These are phyloP conservation scores for Bacidia gigantensis DNA, from an alignment of 495 filamentous ascomycete species.

Conservation along the genomic window DNA sequence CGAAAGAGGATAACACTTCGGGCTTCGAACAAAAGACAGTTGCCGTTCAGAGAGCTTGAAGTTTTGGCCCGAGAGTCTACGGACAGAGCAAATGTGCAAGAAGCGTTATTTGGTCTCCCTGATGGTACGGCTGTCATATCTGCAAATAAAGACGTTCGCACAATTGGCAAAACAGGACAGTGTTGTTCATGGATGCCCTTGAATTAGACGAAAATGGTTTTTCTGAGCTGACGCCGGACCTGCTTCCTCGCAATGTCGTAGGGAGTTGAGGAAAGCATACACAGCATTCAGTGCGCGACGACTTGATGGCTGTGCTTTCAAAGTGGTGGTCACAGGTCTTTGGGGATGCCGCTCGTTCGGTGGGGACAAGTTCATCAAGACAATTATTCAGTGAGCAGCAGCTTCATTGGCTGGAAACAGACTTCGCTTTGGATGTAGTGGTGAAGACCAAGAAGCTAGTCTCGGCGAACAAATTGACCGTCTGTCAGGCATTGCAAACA, in stretches of 20 bases:
- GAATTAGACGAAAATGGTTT: conserved; percentile 17
- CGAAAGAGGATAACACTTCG: no score
- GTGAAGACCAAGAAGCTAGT: background rate
- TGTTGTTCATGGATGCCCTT: conserved; percentile 22
- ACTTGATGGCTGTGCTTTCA: conserved; percentile 10
- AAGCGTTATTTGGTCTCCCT: conserved; percentile 12
- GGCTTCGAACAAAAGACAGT: no score
- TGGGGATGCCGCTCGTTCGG: conserved; percentile 23
- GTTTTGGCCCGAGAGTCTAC: background rate
- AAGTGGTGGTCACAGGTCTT: conserved; percentile 12
- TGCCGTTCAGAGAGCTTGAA: background rate
- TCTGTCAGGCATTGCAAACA: no score
- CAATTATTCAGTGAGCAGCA: conserved; percentile 19
- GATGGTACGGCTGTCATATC: no score
- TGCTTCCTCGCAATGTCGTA: conserved; percentile 11
- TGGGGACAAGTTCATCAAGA: conserved; percentile 17
- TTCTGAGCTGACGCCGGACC: conserved; percentile 11
- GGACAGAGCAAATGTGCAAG: conserved; percentile 7
- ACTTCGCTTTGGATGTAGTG: background rate
- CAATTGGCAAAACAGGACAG: no score
- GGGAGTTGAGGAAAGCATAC: conserved; percentile 12
- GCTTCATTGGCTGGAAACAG: conserved; percentile 14
- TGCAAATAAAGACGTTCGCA: no score
- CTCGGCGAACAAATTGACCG: no score
- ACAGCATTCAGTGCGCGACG: no score